Evolutionary conservation across 2,329 filamentous ascomycete species (phyloP).

Genomic region (Diaporthe amygdali): DNA sequence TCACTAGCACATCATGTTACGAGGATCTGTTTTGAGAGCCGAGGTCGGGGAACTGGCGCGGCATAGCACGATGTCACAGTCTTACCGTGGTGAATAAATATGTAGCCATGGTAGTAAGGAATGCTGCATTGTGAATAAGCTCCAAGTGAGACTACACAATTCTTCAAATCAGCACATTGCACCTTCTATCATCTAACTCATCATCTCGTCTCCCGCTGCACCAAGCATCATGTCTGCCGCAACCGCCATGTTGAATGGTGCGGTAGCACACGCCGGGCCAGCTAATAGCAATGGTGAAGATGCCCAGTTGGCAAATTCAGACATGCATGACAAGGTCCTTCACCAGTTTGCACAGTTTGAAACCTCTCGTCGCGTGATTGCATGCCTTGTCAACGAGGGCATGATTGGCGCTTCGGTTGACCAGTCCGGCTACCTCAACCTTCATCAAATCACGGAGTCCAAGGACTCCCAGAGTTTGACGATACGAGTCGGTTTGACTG

Average conservation of each 20-base stretch:
- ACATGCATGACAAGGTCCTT: neutral
- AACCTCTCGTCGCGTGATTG: constrained; percentile 1
- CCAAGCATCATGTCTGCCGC: neutral
- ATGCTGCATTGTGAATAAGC: neutral
- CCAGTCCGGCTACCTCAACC: neutral
- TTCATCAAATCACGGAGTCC: neutral
- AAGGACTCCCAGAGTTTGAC: neutral
- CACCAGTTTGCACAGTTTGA: constrained; percentile 6
- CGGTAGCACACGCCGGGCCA: neutral
- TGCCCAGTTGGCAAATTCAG: neutral
- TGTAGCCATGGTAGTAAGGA: neutral
- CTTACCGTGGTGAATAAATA: neutral
- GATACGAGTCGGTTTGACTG: neutral
- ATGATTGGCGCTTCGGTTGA: neutral
- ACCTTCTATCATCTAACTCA: fast-evolving
- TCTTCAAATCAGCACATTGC: neutral
- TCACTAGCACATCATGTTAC: neutral
- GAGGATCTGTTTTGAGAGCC: neutral
- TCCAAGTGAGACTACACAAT: neutral
- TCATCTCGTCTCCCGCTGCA: neutral
- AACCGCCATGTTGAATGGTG: neutral
- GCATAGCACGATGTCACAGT: neutral
- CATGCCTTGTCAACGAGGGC: constrained; percentile 9
- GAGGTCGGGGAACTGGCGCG: neutral
- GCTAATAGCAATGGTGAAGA: neutral